These are phyloP conservation scores for Penicillium occitanis DNA, from an alignment of 2,329 filamentous ascomycete species.

Conservation along the genomic window DNA sequence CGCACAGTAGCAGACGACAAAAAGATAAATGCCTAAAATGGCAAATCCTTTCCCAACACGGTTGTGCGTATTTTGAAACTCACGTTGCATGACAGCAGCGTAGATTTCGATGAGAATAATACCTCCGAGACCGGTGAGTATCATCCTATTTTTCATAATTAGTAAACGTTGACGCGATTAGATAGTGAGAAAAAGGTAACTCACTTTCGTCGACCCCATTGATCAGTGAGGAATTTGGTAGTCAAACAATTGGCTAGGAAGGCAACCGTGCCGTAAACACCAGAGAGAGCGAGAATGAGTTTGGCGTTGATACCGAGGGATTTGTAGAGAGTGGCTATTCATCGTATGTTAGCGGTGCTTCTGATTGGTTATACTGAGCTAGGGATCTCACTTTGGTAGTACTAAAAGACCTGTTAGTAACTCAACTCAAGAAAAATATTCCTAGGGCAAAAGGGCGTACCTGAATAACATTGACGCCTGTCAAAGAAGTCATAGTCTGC, in stretches of 20 bases:
- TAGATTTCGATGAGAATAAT: conserved; percentile 60
- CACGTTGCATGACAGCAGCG: conserved; percentile 58
- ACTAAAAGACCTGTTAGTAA: conserved; percentile 24
- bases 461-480: conserved; percentile 60
- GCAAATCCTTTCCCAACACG: conserved; percentile 59
- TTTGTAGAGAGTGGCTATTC: conserved; percentile 54
- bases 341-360: neutral
- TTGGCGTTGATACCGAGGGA: conserved; percentile 53
- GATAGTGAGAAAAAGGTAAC: conserved; percentile 11
- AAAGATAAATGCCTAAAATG: conserved; percentile 60
- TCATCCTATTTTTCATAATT: conserved; percentile 47
- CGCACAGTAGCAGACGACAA: conserved; percentile 57
- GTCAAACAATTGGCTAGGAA: conserved; percentile 55
- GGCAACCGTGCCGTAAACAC: conserved; percentile 55
- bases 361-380: neutral
- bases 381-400: conserved; percentile 33
- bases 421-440: neutral
- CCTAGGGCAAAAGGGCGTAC: conserved; percentile 25
- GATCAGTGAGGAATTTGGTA: conserved; percentile 55
- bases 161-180: neutral
- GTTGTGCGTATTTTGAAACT: conserved; percentile 58
- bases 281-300: conserved; percentile 55
- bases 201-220: conserved; percentile 59
- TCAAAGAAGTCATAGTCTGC: conserved; percentile 59
- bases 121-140: conserved; percentile 53